Evolutionary conservation across 163 green algal species (phyloP).

Genomic region (Chlorella variabilis): DNA sequence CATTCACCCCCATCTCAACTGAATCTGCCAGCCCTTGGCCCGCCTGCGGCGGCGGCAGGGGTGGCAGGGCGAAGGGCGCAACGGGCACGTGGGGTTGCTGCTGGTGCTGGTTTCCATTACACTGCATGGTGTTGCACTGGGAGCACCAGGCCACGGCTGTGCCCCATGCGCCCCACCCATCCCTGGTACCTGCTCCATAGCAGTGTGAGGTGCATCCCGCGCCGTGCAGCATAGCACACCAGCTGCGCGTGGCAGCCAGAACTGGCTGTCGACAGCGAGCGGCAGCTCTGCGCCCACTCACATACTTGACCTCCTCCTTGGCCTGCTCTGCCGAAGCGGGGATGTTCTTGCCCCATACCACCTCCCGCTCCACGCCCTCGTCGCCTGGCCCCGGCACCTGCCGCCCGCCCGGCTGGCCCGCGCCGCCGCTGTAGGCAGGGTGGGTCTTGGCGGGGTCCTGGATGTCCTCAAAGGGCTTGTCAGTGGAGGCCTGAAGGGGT

Average conservation of each 20-base stretch:
- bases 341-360: constrained; percentile 36
- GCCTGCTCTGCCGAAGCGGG: constrained; percentile 5
- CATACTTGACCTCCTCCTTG: constrained; percentile 27
- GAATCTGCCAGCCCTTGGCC: constrained; percentile 32
- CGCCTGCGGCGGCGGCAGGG: constrained; percentile 6
- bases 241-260: too few species aligned
- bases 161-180: too few species aligned
- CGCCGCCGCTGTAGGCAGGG: not conserved
- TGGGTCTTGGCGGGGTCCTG: constrained; percentile 26
- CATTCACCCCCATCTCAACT: constrained; percentile 3
- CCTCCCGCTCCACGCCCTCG: constrained; percentile 15
- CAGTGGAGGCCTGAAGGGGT: not conserved
- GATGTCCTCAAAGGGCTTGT: constrained; percentile 7
- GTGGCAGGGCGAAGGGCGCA: too few species aligned
- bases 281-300: too few species aligned
- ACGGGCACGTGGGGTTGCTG: too few species aligned
- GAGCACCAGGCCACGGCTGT: too few species aligned
- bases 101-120: too few species aligned
- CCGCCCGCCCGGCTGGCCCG: not conserved
- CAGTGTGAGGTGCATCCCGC: too few species aligned
- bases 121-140: too few species aligned
- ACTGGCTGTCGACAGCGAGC: too few species aligned
- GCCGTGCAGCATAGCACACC: too few species aligned
- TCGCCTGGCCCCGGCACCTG: not conserved
- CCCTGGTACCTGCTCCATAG: too few species aligned